Conservation (phyloP, 169 alveolate genomes). For the Toxoplasma gondii region DNA sequence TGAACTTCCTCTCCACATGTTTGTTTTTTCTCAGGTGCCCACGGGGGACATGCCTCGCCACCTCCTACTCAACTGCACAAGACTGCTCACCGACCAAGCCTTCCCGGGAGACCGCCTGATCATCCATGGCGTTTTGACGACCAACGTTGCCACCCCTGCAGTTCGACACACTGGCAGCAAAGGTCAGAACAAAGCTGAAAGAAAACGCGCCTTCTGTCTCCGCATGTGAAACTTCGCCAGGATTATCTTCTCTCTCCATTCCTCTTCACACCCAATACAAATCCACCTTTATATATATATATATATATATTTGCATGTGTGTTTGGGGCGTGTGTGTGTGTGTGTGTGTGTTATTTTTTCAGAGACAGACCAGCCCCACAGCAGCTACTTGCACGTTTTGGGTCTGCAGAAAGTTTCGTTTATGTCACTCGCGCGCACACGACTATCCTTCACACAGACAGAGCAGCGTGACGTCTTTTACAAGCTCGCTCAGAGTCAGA, state of each 20-base stretch:
- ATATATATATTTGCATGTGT: not conserved
- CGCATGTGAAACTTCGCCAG: too few species aligned
- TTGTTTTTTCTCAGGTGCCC: conserved; percentile 74
- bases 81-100: conserved; percentile 93
- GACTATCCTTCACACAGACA: conserved; percentile 23
- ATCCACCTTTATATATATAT: not conserved
- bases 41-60: conserved; percentile 93
- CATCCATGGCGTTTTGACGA: conserved; percentile 91
- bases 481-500: conserved; percentile 80
- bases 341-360: not conserved
- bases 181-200: not conserved
- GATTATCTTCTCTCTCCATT: not conserved
- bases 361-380: conserved; percentile 42
- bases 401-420: conserved; percentile 72
- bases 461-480: conserved; percentile 72
- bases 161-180: not conserved
- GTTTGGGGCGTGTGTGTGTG: not conserved
- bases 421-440: conserved; percentile 8
- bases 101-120: conserved; percentile 98
- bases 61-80: conserved; percentile 87
- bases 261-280: not conserved
- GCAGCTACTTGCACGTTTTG: conserved; percentile 81
- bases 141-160: conserved; percentile 56
- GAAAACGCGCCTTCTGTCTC: too few species aligned
- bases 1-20: too few species aligned